These are phyloP conservation scores for Calonectria naviculata DNA, from an alignment of 2,329 filamentous ascomycete genomes.

Conservation along the genomic window DNA sequence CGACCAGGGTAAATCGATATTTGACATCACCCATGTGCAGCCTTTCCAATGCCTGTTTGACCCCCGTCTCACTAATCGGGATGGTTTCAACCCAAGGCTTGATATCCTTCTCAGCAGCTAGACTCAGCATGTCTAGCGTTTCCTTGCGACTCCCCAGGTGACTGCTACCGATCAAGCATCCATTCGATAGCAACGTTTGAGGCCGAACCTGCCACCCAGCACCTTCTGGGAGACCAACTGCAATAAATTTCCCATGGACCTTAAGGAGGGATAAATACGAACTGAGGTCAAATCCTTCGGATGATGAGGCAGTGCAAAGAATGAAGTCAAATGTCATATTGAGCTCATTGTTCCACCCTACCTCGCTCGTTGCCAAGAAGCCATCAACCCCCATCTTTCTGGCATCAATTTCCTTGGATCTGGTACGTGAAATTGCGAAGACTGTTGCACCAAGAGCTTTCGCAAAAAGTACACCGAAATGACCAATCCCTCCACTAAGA, in stretches of 20 bases:
- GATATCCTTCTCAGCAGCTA: conserved; percentile 63
- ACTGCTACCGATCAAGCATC: conserved; percentile 55
- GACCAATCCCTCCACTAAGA: conserved; percentile 65
- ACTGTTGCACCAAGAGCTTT: conserved; percentile 71
- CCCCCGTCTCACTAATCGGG: conserved; percentile 22
- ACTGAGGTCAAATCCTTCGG: conserved; percentile 62
- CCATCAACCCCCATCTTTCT: conserved; percentile 63
- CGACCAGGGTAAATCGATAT: conserved; percentile 35
- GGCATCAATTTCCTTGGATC: conserved; percentile 61
- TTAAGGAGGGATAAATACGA: conserved; percentile 69
- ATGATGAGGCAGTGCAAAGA: conserved; percentile 56
- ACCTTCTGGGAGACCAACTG: conserved; percentile 71
- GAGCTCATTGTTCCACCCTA: conserved; percentile 61
- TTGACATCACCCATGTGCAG: conserved; percentile 25
- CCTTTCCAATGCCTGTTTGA: conserved; percentile 22
- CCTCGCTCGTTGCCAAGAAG: conserved; percentile 42
- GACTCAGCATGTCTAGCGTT: conserved; percentile 64
- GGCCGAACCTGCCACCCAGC: conserved; percentile 55
- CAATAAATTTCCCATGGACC: conserved; percentile 68
- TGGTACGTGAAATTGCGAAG: conserved; percentile 63
- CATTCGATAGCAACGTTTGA: conserved; percentile 66
- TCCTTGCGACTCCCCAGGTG: conserved; percentile 58
- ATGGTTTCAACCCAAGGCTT: conserved; percentile 61
- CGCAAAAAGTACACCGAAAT: conserved; percentile 72
- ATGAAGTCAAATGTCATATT: conserved; percentile 63